phyloP scores from a whole-genome alignment of 495 filamentous ascomycete species.

The Daldinia decipiens region DNA sequence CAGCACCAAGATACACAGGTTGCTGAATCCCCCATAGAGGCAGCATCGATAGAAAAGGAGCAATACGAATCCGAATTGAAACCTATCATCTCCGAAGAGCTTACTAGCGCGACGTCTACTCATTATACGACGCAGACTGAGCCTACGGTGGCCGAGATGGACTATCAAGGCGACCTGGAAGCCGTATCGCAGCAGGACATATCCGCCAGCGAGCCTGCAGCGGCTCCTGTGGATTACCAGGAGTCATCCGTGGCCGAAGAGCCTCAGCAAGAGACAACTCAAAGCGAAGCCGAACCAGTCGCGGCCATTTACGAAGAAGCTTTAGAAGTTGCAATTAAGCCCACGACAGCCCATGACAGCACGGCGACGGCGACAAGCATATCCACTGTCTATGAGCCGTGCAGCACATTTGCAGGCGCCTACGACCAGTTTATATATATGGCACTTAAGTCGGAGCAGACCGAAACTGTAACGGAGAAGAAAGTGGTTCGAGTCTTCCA shows the following conservation, averaged over 20 bases:
- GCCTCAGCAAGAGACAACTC: slow-evolving; percentile 1
- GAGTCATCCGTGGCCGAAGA: not conserved
- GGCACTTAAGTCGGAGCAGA: slow-evolving; percentile 28
- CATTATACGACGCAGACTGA: not conserved
- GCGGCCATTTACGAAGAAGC: not conserved
- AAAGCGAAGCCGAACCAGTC: not conserved
- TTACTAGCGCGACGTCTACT: not conserved
- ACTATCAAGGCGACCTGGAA: not conserved
- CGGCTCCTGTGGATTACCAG: not conserved
- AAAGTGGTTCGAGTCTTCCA: slow-evolving; percentile 52
- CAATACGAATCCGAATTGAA: not conserved
- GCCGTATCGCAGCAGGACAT: not conserved
- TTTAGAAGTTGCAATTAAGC: not conserved
- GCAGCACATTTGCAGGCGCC: slow-evolving; percentile 22
- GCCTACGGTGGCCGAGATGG: not conserved
- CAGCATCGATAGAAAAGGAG: not conserved
- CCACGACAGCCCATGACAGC: slow-evolving; percentile 12
- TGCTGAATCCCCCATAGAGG: not conserved
- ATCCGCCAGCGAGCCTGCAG: not conserved
- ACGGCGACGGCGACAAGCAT: slow-evolving; percentile 5
- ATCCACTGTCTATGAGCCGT: slow-evolving; percentile 43
- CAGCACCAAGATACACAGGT: not conserved
- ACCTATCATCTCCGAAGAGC: slow-evolving; percentile 5
- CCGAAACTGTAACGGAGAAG: slow-evolving; percentile 47
- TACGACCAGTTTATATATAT: not conserved